These are phyloP conservation scores for Talaromyces verruculosus DNA, from an alignment of 2,329 filamentous ascomycete species.

Conservation along the genomic window DNA sequence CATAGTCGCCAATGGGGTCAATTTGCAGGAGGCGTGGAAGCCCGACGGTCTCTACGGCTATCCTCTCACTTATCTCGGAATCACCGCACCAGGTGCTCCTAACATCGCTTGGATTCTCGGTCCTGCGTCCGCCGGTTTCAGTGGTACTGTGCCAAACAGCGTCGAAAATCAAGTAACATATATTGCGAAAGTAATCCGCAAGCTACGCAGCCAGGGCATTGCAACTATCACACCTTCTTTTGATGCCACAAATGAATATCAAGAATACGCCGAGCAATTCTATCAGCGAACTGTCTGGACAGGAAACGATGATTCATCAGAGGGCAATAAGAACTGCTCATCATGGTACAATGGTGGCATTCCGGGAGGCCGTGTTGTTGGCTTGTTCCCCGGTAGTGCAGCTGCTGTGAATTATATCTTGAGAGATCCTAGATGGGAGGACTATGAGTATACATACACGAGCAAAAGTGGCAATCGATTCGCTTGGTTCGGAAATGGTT, in stretches of 20 bases:
- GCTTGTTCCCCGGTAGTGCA: constrained; percentile 68
- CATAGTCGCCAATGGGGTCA: constrained; percentile 55
- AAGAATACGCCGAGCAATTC: constrained; percentile 49
- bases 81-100: constrained; percentile 64
- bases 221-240: constrained; percentile 59
- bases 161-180: constrained; percentile 67
- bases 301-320: constrained; percentile 43
- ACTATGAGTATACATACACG: constrained; percentile 56
- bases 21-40: constrained; percentile 59
- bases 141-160: constrained; percentile 66
- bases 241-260: constrained; percentile 60
- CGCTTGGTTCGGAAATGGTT: constrained; percentile 66
- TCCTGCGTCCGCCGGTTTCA: constrained; percentile 59
- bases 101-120: constrained; percentile 67
- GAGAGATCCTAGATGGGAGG: constrained; percentile 59
- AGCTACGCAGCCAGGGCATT: constrained; percentile 65
- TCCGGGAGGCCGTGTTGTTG: constrained; percentile 64
- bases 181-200: constrained; percentile 66
- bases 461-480: constrained; percentile 46
- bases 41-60: constrained; percentile 58
- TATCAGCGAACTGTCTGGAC: constrained; percentile 52
- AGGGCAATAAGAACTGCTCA: constrained; percentile 57
- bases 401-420: constrained; percentile 61
- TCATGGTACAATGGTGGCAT: constrained; percentile 71
- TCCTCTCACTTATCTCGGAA: constrained; percentile 66